Evolutionary conservation across 331 rosid genomes (phyloP), one percentile per base, ranked within the genome.

Genomic region (Acacia pycnantha): DNA sequence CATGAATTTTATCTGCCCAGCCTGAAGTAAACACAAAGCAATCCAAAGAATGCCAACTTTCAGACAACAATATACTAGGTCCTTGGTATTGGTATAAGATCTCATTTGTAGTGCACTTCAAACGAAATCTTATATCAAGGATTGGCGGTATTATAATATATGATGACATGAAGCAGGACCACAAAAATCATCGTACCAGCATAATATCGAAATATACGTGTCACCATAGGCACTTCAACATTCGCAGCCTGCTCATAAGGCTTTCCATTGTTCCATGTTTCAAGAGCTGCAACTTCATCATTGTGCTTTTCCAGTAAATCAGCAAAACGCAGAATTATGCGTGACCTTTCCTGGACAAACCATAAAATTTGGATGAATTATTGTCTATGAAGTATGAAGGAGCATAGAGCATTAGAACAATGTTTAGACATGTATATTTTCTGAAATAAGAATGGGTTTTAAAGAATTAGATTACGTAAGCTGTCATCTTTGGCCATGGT

Each of bases 1-100:
- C 98, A 24, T 94, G 98, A 80, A 94, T 92, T 88, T 94, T 94
- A 84, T 94, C 98, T 0, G 97, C 92, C 98, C 98, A 94, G 31
- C 98, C 98, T 94, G 89, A 47, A 81, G 33, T 74, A 66, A 80
- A 62, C 70, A 22, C 8, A 70, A 72, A 15, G 10, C 58, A 82
- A 16, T 22, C 48, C 69, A 12, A 27, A n/a, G 22, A 69, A 31
- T 29, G 69, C 54, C n/a, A 78, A 76, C 76, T 51, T 61, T 13
- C 5, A 40, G 4, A 18, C 51, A 35, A 37, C 78, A 59, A 16
- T 24, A 47, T 70, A 77, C 44, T 8, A 41, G 44, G 44, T 41
- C 43, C 11, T n/a, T n/a, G n/a, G n/a, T n/a, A n/a, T 41, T 41
- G 5, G 2, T 41, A 41, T 41, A 41, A 41, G 44, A 41, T 41